A percentile compares a stretch with the other conserved stretches of the same genome.
These are phyloP conservation scores for Hymenotorrendiella dingleyae DNA, from an alignment of 2,329 filamentous ascomycete species.

Conservation along the genomic window DNA sequence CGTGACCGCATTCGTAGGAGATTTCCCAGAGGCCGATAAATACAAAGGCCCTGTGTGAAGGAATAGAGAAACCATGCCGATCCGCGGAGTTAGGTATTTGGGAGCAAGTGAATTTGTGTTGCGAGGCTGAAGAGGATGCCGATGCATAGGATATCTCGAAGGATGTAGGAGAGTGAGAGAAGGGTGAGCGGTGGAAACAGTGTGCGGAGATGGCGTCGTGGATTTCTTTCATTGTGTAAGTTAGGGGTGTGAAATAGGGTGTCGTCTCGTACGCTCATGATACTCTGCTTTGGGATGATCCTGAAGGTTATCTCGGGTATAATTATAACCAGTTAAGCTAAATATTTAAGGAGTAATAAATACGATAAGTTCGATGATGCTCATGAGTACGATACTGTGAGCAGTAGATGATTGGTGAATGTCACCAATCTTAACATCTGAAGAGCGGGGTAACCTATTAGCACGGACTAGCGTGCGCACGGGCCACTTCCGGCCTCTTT, in stretches of 20 bases:
- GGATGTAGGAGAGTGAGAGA: slow-evolving; percentile 49
- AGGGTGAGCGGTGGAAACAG: slow-evolving; percentile 51
- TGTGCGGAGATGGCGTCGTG: slow-evolving; percentile 50
- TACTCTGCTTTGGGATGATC: too few relatives aligned
- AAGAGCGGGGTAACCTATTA: too few relatives aligned
- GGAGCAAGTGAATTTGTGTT: slow-evolving; percentile 47
- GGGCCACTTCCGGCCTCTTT: too few relatives aligned
- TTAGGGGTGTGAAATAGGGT: slow-evolving; percentile 26
- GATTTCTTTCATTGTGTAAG: slow-evolving; percentile 30
- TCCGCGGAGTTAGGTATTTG: slow-evolving; percentile 38
- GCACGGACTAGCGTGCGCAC: too few relatives aligned
- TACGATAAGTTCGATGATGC: too few relatives aligned
- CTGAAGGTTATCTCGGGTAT: too few relatives aligned
- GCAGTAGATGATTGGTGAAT: too few relatives aligned
- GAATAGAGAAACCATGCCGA: slow-evolving; percentile 53
- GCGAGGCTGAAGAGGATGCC: slow-evolving; percentile 44
- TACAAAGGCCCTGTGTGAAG: slow-evolving; percentile 58
- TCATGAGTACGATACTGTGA: too few relatives aligned
- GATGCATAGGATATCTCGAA: slow-evolving; percentile 48
- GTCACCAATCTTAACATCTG: too few relatives aligned
- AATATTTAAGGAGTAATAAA: too few relatives aligned
- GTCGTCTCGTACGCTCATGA: too few relatives aligned
- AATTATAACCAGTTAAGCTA: too few relatives aligned
- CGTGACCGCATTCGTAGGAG: slow-evolving; percentile 66
- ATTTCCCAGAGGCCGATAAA: slow-evolving; percentile 67